Percentiles rank a stretch among this genome's conserved stretches.
phyloP scores from a whole-genome alignment of 2,329 filamentous ascomycete genomes.

The Aspergillus novoparasiticus region DNA sequence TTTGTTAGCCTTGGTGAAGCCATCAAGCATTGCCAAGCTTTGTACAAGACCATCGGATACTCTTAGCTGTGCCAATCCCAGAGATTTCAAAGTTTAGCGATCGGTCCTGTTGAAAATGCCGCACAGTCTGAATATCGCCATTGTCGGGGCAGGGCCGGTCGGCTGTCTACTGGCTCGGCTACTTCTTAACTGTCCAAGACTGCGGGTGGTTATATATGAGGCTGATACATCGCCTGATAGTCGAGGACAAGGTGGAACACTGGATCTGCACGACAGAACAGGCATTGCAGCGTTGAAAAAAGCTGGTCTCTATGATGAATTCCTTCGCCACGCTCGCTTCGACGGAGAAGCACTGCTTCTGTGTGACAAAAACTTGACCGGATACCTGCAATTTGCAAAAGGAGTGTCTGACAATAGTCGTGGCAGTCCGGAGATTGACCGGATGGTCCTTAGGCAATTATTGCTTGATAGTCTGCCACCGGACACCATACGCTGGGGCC shows the following conservation, averaged over 20 bases:
- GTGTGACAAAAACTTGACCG: background rate
- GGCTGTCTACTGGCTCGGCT: background rate
- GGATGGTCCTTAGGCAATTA: background rate
- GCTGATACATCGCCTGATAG: slow-evolving; percentile 23
- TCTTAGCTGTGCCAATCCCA: background rate
- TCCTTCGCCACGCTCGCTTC: slow-evolving; percentile 13
- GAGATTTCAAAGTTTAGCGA: background rate
- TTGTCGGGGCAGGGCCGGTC: background rate
- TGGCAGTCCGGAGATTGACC: slow-evolving; percentile 8
- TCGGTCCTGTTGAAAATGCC: background rate
- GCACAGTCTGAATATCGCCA: background rate
- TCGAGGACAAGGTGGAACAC: slow-evolving; percentile 24
- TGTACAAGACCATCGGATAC: background rate
- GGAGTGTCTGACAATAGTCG: background rate
- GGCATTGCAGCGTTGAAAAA: slow-evolving; percentile 27
- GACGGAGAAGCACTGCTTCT: background rate
- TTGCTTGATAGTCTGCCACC: background rate
- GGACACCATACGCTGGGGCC: background rate
- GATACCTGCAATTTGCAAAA: background rate
- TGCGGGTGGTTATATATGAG: background rate
- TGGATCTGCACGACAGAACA: slow-evolving; percentile 32
- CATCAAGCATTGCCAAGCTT: background rate
- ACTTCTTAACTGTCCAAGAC: background rate
- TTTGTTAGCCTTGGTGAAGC: background rate
- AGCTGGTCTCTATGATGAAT: slow-evolving; percentile 27